These are phyloP conservation scores for Selaginella moellendorffii DNA, from an alignment of 75 land plant species.

Conservation along the genomic window DNA sequence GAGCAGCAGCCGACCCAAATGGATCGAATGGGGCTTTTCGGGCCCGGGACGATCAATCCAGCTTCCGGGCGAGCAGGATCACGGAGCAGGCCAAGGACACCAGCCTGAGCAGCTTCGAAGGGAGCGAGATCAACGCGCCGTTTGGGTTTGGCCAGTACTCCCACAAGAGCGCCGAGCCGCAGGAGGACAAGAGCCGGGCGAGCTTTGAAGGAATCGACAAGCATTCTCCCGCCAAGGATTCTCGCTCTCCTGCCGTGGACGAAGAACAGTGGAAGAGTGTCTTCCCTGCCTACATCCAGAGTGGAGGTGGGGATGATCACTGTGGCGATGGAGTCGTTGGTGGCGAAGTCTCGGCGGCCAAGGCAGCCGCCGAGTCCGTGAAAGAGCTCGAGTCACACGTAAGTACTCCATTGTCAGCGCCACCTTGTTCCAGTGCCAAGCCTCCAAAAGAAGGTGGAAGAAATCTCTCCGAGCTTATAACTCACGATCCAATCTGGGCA, in stretches of 20 bases:
- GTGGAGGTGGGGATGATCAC: conserved; percentile 18
- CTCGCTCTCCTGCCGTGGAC: too few relatives aligned
- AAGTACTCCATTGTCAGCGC: conserved; percentile 12
- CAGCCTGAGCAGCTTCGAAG: neutral
- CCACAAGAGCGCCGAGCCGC: neutral
- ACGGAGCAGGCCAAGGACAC: neutral
- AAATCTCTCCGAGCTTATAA: conserved; percentile 26
- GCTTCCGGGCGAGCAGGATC: neutral
- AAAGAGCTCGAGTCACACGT: conserved; percentile 32
- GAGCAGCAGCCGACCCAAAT: too few relatives aligned
- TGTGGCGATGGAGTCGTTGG: neutral
- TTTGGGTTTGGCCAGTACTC: neutral
- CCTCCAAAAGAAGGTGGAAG: conserved; percentile 25
- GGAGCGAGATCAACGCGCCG: neutral
- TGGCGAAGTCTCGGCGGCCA: conserved; percentile 37
- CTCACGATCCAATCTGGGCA: conserved; percentile 56
- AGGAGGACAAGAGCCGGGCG: neutral
- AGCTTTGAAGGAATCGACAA: too few relatives aligned
- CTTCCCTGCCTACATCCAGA: conserved; percentile 35
- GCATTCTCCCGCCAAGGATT: too few relatives aligned
- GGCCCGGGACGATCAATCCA: neutral
- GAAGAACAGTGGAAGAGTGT: conserved; percentile 32
- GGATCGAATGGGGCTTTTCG: neutral
- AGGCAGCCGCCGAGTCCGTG: conserved; percentile 38
- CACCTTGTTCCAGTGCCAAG: conserved; percentile 25